Percentiles rank a stretch among this genome's conserved stretches.
Evolutionary conservation across 495 filamentous ascomycete genomes (phyloP).

Genomic region (Podospora comata): DNA sequence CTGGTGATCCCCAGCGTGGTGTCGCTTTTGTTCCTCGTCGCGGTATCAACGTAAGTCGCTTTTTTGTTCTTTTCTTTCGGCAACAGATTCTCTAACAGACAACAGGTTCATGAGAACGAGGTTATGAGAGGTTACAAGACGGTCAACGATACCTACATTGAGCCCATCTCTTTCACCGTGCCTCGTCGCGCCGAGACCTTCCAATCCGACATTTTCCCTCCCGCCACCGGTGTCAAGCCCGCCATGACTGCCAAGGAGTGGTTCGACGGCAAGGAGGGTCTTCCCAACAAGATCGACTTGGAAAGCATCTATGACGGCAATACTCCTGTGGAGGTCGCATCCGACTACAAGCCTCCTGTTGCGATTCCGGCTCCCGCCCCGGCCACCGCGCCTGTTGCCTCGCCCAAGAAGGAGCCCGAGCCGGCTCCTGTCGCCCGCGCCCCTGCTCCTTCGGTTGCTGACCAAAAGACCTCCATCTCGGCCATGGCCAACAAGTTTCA

Average conservation of each 20-base stretch:
- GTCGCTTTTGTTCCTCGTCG: slow-evolving; percentile 94
- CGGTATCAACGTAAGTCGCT: slow-evolving; percentile 67
- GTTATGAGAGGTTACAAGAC: slow-evolving; percentile 96
- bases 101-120: slow-evolving; percentile 86
- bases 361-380: slow-evolving; percentile 36
- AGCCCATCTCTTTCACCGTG: slow-evolving; percentile 96
- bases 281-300: slow-evolving; percentile 88
- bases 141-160: slow-evolving; percentile 87
- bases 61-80: slow-evolving; percentile 25
- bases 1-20: slow-evolving; percentile 86
- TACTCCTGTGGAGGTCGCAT: slow-evolving; percentile 67
- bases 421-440: slow-evolving; percentile 44
- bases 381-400: slow-evolving; percentile 48
- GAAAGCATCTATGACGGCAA: slow-evolving; percentile 85
- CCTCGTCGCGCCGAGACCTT: slow-evolving; percentile 94
- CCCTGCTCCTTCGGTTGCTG: slow-evolving; percentile 63
- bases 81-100: slow-evolving; percentile 23
- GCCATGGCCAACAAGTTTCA: slow-evolving; percentile 80
- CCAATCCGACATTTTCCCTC: slow-evolving; percentile 95
- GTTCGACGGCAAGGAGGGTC: slow-evolving; percentile 75
- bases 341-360: slow-evolving; percentile 62
- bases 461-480: slow-evolving; percentile 81
- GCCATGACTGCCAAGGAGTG: slow-evolving; percentile 79
- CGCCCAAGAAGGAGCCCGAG: slow-evolving; percentile 54
- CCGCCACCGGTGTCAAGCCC: slow-evolving; percentile 69